Base-by-base conservation (phyloP, 345 rosid species). In the Reutealis trisperma region DNA sequence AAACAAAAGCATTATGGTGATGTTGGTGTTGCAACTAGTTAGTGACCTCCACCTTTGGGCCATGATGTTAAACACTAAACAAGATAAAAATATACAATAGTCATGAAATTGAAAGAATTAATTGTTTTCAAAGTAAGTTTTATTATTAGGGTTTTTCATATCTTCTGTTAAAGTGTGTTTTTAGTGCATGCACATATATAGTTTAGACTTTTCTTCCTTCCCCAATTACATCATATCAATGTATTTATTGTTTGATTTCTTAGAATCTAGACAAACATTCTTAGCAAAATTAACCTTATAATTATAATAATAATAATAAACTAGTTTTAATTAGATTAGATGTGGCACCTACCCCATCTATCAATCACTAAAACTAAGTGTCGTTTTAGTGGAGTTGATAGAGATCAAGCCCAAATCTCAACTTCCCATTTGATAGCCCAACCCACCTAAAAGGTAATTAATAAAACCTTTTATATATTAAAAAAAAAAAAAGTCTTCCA, bases 381-480 rank as follows among this genome's bases (percentile, higher is more conserved):
- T 51, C 74, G 14, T 54, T 52, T 70, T 70, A 15, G 24, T 54
- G 22, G 25, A 70, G 27, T 19, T 42, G 70, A 66, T 66, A 14
- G 70, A 42, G 16, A 66, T 12, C 19, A 27, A 62, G 41, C 19
- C 34, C 41, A n/a, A 19, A 65, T 16, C 67, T 19, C 13, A 2
- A 22, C 27, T 19, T n/a, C 8, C 49, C 49, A 6, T 58, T 58
- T 65, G 69, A 65, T 65, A 69, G 37, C 59, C 72, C 60, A 47
- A 49, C 42, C 72, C 72, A 25, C 72, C 55, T 47, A 69, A 51
- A 65, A 65, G 22, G 67, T 32, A 30, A 37, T 22, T 32, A 63
- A 63, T 32, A 63, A 63, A 34, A 4, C 37, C 9, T 45, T 7
- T 45, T 45, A 45, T 7, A 45, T 7, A 45, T 7, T 7, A 45